These are phyloP conservation scores for Ogataea zsoltii DNA, from an alignment of 805 yeast species.

Conservation along the genomic window DNA sequence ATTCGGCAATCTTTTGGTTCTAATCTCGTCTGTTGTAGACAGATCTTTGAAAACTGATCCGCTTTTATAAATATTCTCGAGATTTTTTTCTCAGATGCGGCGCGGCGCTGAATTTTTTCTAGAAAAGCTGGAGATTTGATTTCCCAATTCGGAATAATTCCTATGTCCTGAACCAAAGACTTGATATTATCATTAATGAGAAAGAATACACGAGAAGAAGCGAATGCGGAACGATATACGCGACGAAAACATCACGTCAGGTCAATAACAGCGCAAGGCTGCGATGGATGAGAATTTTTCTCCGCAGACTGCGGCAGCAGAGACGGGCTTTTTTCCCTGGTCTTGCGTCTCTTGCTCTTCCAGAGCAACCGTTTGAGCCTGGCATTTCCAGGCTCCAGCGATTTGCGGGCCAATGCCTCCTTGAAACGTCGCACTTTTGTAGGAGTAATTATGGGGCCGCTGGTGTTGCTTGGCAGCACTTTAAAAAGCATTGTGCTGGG, in stretches of 20 bases:
- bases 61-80: not conserved
- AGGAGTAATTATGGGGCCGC: conserved; percentile 26
- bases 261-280: not conserved
- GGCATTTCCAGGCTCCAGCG: conserved; percentile 14
- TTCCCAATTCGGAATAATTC: not conserved
- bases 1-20: not conserved
- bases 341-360: conserved; percentile 14
- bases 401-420: conserved; percentile 23
- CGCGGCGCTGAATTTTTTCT: conserved; percentile 6
- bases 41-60: not conserved
- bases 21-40: not conserved
- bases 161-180: too few species aligned
- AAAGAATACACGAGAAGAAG: too few species aligned
- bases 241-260: not conserved
- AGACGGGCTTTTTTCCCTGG: not conserved
- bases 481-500: conserved; percentile 13
- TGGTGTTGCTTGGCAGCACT: conserved; percentile 13
- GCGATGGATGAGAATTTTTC: not conserved
- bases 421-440: conserved; percentile 28
- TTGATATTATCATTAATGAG: too few species aligned
- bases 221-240: too few species aligned
- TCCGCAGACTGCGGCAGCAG: not conserved
- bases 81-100: not conserved
- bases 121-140: conserved; percentile 1
- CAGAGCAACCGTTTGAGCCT: conserved; percentile 20